Percentiles rank a stretch among this genome's conserved stretches.
phyloP scores from a whole-genome alignment of 2,329 filamentous ascomycete species.

The Periglandula ipomoeae region DNA sequence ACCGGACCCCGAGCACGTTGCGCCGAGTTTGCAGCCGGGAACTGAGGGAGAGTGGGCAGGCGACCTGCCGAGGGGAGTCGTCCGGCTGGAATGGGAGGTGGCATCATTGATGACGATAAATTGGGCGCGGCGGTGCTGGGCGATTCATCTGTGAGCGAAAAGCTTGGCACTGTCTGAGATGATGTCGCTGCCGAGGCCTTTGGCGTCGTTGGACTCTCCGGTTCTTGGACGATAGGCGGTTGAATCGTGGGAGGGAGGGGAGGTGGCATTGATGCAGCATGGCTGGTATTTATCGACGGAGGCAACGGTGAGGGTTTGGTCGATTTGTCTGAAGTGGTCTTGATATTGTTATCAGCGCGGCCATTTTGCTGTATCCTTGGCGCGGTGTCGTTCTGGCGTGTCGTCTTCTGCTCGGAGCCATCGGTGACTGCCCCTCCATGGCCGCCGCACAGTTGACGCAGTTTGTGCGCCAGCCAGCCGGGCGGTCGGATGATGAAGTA shows the following conservation, averaged over 20 bases:
- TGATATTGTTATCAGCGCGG: too few relatives aligned
- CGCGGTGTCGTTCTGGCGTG: neutral
- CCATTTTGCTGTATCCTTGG: constrained; percentile 2
- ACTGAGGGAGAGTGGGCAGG: constrained; percentile 29
- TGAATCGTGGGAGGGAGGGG: constrained; percentile 25
- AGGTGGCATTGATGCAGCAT: constrained; percentile 30
- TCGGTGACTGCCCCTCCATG: constrained; percentile 5
- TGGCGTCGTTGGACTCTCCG: constrained; percentile 40
- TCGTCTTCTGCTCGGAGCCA: constrained; percentile 1
- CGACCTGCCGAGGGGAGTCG: constrained; percentile 20
- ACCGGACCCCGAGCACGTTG: constrained; percentile 37
- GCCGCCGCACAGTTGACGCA: constrained; percentile 16
- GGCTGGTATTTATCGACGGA: constrained; percentile 19
- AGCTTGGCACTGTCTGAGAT: constrained; percentile 30
- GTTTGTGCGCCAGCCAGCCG: constrained; percentile 31
- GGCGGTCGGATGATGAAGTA: constrained; percentile 46
- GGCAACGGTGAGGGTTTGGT: constrained; percentile 2
- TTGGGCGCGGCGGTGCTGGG: constrained; percentile 4
- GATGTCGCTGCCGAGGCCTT: constrained; percentile 29
- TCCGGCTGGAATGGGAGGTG: constrained; percentile 18
- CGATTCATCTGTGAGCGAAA: constrained; percentile 28
- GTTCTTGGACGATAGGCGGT: constrained; percentile 16
- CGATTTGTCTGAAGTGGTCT: neutral
- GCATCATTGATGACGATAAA: constrained; percentile 17
- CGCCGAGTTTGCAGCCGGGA: constrained; percentile 42